Base-by-base conservation (phyloP, 768 basidiomycete species). In the Leucosporidium yakuticum region DNA sequence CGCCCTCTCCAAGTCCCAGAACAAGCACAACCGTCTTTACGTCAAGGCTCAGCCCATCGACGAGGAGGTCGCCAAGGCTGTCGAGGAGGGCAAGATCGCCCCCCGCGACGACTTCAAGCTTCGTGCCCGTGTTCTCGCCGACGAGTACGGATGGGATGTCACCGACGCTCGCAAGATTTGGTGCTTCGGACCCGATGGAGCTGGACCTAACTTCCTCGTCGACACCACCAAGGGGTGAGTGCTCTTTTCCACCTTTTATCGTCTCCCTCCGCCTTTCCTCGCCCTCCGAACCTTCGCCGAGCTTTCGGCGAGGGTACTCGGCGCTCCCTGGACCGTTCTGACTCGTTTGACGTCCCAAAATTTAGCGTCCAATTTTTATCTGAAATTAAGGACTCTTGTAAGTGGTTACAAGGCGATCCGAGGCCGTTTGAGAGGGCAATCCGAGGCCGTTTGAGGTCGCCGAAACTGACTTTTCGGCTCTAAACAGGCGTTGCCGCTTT, bases 21-120 rank as follows among this genome's bases (percentile, higher is more conserved):
- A 99, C 85, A 99, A 98, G 85, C 96, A 99, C 87, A 99, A 99
- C 80, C 90, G 96, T 82, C 84, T 99, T 67, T 99, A 88, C 80
- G 85, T 87, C 74, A 93, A 93, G 84, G 96, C 96, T 48, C 73
- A 87, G 82, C 96, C 96, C 48, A 79, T 99, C 65, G 92, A 90
- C 31, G 96, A 99, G 78, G 94, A 97, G 79, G 85, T 98, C 68
- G 87, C 92, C 71, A 85, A 85, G 75, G 96, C 91, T 69, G 97
- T 99, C 76, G 96, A 98, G 80, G 75, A 74, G 65, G 96, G 96
- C 75, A 86, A 85, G 77, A 79, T 99, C 79, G 88, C 75, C 80
- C 78, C 96, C 63, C 90, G 96, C 79, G 96, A 99, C 80, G 96
- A 99, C 85, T 93, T 91, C 85, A 98, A 98, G 83, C 80, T 85